Evolutionary conservation across 1,284 basidiomycete species (phyloP).

Genomic region (Cutaneotrichosporon cavernicola): DNA sequence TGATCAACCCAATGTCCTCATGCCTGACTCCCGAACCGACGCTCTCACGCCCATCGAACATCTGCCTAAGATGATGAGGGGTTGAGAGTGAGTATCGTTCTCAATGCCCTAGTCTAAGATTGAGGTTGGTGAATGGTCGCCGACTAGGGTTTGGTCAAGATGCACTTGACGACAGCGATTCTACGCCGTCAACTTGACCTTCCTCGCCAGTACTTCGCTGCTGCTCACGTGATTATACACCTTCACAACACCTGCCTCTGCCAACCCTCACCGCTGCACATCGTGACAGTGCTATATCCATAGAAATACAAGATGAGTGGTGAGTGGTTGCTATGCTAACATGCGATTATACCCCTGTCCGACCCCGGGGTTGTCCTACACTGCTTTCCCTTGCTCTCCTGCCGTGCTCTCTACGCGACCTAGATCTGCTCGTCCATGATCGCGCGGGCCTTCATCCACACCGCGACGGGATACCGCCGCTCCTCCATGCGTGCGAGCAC

Average conservation of each 20-base stretch:
- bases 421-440: constrained; percentile 34
- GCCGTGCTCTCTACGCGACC: background rate
- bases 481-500: constrained; percentile 74
- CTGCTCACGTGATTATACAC: too few relatives aligned
- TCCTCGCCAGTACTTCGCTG: too few relatives aligned
- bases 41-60: background rate
- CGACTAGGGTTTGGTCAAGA: too few relatives aligned
- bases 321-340: constrained; percentile 1
- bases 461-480: constrained; percentile 48
- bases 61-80: too few relatives aligned
- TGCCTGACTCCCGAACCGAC: background rate
- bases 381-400: background rate
- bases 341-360: background rate
- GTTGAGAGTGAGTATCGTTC: too few relatives aligned
- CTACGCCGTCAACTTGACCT: too few relatives aligned
- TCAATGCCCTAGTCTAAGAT: too few relatives aligned
- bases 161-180: too few relatives aligned
- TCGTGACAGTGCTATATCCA: background rate
- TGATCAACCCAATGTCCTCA: background rate
- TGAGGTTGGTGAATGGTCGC: too few relatives aligned
- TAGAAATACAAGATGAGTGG: constrained; percentile 1
- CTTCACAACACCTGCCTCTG: too few relatives aligned
- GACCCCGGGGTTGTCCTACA: background rate
- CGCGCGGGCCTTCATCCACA: constrained; percentile 42
- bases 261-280: too few relatives aligned